Base-by-base conservation (phyloP, 208 protist species). In the Acanthamoeba triangularis region DNA sequence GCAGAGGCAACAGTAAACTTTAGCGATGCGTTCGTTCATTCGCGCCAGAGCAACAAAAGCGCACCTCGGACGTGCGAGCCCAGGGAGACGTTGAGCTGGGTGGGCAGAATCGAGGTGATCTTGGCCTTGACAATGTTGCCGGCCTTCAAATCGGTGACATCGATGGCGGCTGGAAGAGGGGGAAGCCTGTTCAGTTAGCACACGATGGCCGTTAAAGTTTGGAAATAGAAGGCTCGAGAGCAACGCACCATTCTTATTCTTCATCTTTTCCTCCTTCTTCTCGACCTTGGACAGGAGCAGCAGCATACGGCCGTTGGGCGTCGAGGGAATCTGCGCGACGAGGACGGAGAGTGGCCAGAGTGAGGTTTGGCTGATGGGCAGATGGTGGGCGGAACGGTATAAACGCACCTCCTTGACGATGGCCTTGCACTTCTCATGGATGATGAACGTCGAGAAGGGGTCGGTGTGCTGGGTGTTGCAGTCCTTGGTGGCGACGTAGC, bases 51-150 rank as follows among this genome's bases (percentile, higher is more conserved):
- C 1, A 3, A 41, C 37, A 41, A 41, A n/a, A 11, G 59, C 3
- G 30, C 13, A 95, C 91, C 91, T 95, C 30, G n/a, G 25, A 87
- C 47, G 41, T 95, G 91, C 37, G 61, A 28, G 49, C 91, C 91
- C 13, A 95, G 49, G 23, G 91, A 95, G 33, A 95, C 47, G 61
- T 95, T 95, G 56, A 95, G 65, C 91, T 95, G 91, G n/a, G 76
- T 59, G 30, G 65, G 72, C n/a, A 95, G 56, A 11, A 84, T n/a
- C 3, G 49, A 67, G 13, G 47, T 72, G 37, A 95, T 87, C 91
- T 95, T 95, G 91, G 54, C 49, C 25, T 95, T 87, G 49, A 95
- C 91, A 1, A 82, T 35, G n/a, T 49, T 65, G 35, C 91, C 91
- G 49, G 91, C 63, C 76, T 95, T 95, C 69, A 95, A 16, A 7